phyloP scores from a whole-genome alignment of 768 basidiomycete genomes.

The Peribolospora baueri region DNA sequence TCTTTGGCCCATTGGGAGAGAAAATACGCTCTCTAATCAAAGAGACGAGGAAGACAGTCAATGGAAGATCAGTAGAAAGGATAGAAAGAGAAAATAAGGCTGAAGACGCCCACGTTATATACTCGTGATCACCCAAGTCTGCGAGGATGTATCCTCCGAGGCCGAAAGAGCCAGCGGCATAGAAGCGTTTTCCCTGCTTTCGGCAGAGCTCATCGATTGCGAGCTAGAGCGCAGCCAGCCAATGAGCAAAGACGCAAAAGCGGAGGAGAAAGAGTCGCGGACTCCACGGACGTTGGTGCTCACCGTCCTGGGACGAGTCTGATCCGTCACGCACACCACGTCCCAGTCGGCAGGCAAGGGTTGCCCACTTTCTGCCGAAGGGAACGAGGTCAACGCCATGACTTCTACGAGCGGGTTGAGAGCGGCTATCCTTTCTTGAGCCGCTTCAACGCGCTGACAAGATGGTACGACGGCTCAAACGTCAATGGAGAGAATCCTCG shows the following conservation, averaged over 20 bases:
- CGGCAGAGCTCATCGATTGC: slow-evolving; percentile 58
- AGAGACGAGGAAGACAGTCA: background rate
- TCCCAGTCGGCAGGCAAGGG: slow-evolving; percentile 20
- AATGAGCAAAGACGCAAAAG: background rate
- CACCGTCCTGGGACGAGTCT: slow-evolving; percentile 17
- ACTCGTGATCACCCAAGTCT: slow-evolving; percentile 67
- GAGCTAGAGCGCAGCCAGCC: slow-evolving; percentile 28
- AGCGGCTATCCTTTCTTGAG: slow-evolving; percentile 58
- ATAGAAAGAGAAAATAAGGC: slow-evolving; percentile 2
- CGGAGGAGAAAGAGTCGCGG: background rate
- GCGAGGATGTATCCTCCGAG: slow-evolving; percentile 82
- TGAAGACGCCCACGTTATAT: slow-evolving; percentile 42
- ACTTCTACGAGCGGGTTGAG: slow-evolving; percentile 80
- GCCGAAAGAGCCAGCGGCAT: slow-evolving; percentile 78
- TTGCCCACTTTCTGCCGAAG: background rate
- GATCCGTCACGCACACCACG: slow-evolving; percentile 68
- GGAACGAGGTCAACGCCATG: slow-evolving; percentile 30
- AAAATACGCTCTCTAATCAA: background rate
- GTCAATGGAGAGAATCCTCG: background rate
- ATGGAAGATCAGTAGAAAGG: background rate
- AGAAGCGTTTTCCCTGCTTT: slow-evolving; percentile 48
- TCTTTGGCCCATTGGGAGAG: slow-evolving; percentile 1
- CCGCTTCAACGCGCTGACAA: slow-evolving; percentile 54
- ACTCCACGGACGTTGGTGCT: no score
- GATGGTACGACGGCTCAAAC: slow-evolving; percentile 7